Conservation (phyloP, 345 rosid genomes). For the Syzygium jambos region DNA sequence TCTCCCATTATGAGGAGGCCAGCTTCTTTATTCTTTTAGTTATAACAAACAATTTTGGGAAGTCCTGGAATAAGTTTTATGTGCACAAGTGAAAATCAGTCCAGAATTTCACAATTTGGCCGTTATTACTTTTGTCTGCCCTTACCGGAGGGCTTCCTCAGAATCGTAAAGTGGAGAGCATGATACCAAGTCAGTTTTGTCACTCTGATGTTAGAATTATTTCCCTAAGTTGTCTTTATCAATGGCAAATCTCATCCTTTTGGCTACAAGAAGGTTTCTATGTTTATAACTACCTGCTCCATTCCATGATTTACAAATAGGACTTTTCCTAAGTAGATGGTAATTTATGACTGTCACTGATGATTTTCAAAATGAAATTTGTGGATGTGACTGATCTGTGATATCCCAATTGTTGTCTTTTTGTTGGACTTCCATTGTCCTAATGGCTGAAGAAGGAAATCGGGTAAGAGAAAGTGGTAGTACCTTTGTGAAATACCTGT, state of each 20-base stretch:
- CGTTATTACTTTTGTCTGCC: background rate
- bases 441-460: background rate
- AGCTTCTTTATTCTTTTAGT: background rate
- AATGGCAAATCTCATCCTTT: background rate
- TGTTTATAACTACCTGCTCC: background rate
- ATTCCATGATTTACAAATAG: background rate
- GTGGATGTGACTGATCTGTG: background rate
- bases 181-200: background rate
- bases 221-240: background rate
- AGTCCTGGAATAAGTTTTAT: background rate
- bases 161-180: background rate
- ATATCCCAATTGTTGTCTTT: background rate
- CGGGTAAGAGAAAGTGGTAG: background rate
- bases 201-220: background rate
- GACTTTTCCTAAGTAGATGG: background rate
- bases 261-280: background rate
- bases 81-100: background rate
- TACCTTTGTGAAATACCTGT: background rate
- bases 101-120: background rate
- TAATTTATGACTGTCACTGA: background rate
- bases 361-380: background rate
- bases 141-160: background rate
- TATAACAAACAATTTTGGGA: background rate
- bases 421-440: background rate
- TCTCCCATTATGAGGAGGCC: background rate